A percentile compares a stretch with the other conserved stretches of the same genome.
Evolutionary conservation across 2,329 filamentous ascomycete genomes (phyloP).

Genomic region (Neofusicoccum kwambonambiense): DNA sequence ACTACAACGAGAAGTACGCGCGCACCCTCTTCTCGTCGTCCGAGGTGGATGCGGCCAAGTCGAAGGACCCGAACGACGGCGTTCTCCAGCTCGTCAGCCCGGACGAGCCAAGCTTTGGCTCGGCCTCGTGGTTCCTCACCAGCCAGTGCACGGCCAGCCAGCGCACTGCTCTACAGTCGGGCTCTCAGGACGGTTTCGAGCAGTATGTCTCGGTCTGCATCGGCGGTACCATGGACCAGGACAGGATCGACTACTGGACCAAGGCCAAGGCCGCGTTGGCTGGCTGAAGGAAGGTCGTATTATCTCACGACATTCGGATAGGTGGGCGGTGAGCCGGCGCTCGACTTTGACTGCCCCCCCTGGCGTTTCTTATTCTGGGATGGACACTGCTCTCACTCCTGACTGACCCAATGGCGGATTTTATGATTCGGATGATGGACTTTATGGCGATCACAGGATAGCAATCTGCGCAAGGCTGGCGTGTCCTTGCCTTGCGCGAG

Average conservation of each 20-base stretch:
- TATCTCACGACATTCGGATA: neutral
- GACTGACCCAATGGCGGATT: neutral
- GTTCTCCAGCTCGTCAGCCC: constrained; percentile 53
- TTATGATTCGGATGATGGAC: neutral
- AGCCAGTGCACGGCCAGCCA: constrained; percentile 53
- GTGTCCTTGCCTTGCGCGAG: neutral
- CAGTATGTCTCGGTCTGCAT: constrained; percentile 46
- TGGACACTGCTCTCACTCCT: neutral
- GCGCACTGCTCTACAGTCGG: constrained; percentile 45
- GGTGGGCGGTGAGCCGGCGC: neutral
- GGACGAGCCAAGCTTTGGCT: constrained; percentile 55
- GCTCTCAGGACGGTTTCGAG: constrained; percentile 50
- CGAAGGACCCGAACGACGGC: constrained; percentile 36
- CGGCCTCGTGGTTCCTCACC: constrained; percentile 61
- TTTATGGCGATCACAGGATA: neutral
- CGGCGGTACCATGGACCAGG: constrained; percentile 13
- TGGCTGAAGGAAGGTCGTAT: neutral
- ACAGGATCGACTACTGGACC: constrained; percentile 12
- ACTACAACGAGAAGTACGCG: constrained; percentile 58
- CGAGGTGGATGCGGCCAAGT: constrained; percentile 30
- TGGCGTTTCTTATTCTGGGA: neutral
- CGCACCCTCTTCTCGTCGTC: constrained; percentile 41
- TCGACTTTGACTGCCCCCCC: neutral
- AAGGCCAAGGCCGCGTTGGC: constrained; percentile 12
- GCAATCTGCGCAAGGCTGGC: neutral